Conservation (phyloP, 129 eudicot species). For the Calendula officinalis region DNA sequence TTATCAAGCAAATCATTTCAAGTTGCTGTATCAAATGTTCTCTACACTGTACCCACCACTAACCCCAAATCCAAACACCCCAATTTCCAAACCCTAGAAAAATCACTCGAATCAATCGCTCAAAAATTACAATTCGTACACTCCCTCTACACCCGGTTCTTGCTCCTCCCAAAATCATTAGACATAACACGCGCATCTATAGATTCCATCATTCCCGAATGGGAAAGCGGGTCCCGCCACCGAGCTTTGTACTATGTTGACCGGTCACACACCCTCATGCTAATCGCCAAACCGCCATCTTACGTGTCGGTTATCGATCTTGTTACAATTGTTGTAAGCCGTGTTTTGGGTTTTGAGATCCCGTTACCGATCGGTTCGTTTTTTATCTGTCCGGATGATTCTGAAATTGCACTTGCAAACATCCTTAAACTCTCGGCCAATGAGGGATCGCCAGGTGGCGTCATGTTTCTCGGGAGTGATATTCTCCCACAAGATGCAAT, state of each 20-base stretch:
- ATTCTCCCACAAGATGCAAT: constrained; percentile 92
- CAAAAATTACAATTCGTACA: constrained; percentile 67
- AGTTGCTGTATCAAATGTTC: constrained; percentile 63
- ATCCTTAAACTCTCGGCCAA: constrained; percentile 67
- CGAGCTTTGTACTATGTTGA: constrained; percentile 75
- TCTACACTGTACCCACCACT: constrained; percentile 39
- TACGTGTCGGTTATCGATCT: constrained; percentile 69
- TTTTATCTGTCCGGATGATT: constrained; percentile 64
- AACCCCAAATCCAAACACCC: constrained; percentile 36
- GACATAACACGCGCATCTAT: constrained; percentile 67
- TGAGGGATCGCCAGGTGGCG: constrained; percentile 33
- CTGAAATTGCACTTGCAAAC: constrained; percentile 60
- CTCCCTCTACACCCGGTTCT: constrained; percentile 68
- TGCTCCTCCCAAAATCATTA: constrained; percentile 62
- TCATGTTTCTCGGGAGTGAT: constrained; percentile 61
- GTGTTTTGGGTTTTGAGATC: constrained; percentile 68
- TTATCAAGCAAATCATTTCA: constrained; percentile 72
- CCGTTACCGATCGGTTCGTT: constrained; percentile 71
- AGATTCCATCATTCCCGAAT: constrained; percentile 66
- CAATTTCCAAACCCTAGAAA: constrained; percentile 38
- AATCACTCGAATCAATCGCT: constrained; percentile 51
- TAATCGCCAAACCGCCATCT: constrained; percentile 83
- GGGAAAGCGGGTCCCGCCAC: constrained; percentile 57
- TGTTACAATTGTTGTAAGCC: constrained; percentile 71
- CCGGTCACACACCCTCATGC: constrained; percentile 41